These are phyloP conservation scores for Leccinellum rugosiceps DNA, from an alignment of 768 basidiomycete genomes.

Conservation along the genomic window DNA sequence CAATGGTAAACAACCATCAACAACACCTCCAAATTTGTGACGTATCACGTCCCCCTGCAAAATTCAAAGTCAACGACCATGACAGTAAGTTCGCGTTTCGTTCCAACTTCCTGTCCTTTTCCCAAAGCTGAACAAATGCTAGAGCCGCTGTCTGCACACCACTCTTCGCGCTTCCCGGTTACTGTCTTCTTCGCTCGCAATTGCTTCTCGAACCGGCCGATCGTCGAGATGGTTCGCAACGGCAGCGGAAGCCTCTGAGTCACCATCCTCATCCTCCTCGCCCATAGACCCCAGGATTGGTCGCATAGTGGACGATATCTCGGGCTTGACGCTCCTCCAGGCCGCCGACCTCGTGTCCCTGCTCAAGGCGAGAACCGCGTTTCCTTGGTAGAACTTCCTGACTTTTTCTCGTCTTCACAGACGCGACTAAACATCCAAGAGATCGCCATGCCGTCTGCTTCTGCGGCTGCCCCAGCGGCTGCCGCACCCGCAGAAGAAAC, in stretches of 20 bases:
- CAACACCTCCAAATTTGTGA: conserved; percentile 21
- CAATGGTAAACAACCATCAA: conserved; percentile 20
- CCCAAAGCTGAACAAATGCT: background rate
- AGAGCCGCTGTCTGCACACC: conserved; percentile 23
- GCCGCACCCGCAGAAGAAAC: conserved; percentile 59
- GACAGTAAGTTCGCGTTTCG: conserved; percentile 20
- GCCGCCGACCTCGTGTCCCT: conserved; percentile 91
- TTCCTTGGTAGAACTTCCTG: background rate
- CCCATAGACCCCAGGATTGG: conserved; percentile 62
- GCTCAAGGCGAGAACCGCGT: conserved; percentile 65
- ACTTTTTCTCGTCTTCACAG: conserved; percentile 37
- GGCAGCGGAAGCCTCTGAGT: conserved; percentile 38
- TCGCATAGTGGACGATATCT: conserved; percentile 92
- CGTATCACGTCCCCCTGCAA: conserved; percentile 4
- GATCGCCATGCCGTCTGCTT: conserved; percentile 85
- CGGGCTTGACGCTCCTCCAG: conserved; percentile 82
- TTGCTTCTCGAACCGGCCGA: conserved; percentile 29
- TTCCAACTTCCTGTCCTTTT: background rate
- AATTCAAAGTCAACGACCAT: conserved; percentile 20
- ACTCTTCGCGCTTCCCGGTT: conserved; percentile 19
- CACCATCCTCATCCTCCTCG: conserved; percentile 36
- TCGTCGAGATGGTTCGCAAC: conserved; percentile 55
- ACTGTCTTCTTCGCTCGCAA: conserved; percentile 7
- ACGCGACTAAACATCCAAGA: conserved; percentile 94
- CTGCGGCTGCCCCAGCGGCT: conserved; percentile 55